Evolutionary conservation across 2,329 filamentous ascomycete genomes (phyloP).

Genomic region (Raffaelea arxii): DNA sequence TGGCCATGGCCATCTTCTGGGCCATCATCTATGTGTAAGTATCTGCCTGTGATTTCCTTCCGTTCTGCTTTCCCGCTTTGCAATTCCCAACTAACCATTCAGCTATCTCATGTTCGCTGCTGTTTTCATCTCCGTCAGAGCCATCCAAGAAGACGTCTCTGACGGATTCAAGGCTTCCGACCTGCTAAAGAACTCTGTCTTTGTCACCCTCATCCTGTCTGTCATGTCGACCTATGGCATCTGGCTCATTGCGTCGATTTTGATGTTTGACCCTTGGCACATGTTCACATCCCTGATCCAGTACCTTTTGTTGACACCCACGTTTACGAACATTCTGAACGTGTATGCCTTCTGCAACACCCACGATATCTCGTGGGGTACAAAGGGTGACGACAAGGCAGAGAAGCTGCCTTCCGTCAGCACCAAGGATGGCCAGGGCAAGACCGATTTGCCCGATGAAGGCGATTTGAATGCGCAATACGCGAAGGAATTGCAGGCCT

Average conservation of each 20-base stretch:
- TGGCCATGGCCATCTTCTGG: conserved; percentile 99
- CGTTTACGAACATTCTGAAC: conserved; percentile 97
- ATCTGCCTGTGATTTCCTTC: background rate
- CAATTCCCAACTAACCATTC: conserved; percentile 13
- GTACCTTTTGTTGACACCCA: conserved; percentile 90
- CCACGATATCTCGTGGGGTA: conserved; percentile 82
- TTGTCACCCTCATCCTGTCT: conserved; percentile 89
- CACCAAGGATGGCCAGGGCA: conserved; percentile 79
- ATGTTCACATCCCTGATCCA: conserved; percentile 95
- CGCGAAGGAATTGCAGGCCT: conserved; percentile 69
- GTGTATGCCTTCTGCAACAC: conserved; percentile 99
- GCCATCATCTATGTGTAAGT: conserved; percentile 81
- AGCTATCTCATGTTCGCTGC: conserved; percentile 91
- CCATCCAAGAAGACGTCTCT: conserved; percentile 65
- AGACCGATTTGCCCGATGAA: conserved; percentile 92
- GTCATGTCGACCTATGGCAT: conserved; percentile 86
- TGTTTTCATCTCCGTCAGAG: conserved; percentile 83
- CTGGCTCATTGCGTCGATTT: conserved; percentile 80
- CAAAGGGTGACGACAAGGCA: conserved; percentile 93
- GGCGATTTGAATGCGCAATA: conserved; percentile 93
- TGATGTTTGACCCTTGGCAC: conserved; percentile 98
- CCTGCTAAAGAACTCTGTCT: conserved; percentile 78
- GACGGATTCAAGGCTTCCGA: conserved; percentile 58
- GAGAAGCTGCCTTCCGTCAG: conserved; percentile 83
- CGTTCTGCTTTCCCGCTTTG: background rate